Base-by-base conservation (phyloP, 2,329 filamentous ascomycete genomes). In the Ceratocystis variospora region DNA sequence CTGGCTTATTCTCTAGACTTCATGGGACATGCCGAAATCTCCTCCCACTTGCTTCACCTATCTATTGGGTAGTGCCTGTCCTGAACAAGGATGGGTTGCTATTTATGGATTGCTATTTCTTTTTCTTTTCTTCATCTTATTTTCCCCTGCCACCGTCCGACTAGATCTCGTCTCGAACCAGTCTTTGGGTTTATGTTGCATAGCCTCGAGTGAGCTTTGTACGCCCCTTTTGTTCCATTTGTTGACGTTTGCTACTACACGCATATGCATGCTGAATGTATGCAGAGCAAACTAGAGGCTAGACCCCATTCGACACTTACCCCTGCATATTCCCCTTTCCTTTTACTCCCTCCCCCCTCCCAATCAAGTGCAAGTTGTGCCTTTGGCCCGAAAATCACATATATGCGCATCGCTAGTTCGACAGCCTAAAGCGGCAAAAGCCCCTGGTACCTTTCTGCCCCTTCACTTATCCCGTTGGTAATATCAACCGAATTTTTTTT, bases 261-360 rank as follows among this genome's bases (percentile, higher is more conserved):
- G 17, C 28, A 17, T n/a, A 57, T 31, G 19, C 22, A 31, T 15
- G 22, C 31, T 31, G 28, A 12, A 31, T 15, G 25, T 33, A 57
- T 57, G 10, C 25, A 6, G 12, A 55, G 12, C 22, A 31, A 19
- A 57, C 22, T 6, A 31, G 7, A 33, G 53, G 25, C 55, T 31
- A 59, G 55, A 37, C 55, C 55, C 12, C 17, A 8, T 59, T n/a
- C 17, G 31, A 59, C 28, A 59, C 15, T n/a, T n/a, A 17, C 55
- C 55, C 55, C 55, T 59, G 55, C 55, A 59, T 59, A 59, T 59
- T 59, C 55, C 55, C 55, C 55, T 59, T 59, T 59, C 28, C 55
- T 37, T 59, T 37, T 41, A 15, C 12, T 1, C 12, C 33, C 33
- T 41, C 33, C 33, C 33, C 53, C 28, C n/a, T 31, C 53, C 53